Conservation (phyloP, 2,329 filamentous ascomycete species). For the Metarhizium humberi region DNA sequence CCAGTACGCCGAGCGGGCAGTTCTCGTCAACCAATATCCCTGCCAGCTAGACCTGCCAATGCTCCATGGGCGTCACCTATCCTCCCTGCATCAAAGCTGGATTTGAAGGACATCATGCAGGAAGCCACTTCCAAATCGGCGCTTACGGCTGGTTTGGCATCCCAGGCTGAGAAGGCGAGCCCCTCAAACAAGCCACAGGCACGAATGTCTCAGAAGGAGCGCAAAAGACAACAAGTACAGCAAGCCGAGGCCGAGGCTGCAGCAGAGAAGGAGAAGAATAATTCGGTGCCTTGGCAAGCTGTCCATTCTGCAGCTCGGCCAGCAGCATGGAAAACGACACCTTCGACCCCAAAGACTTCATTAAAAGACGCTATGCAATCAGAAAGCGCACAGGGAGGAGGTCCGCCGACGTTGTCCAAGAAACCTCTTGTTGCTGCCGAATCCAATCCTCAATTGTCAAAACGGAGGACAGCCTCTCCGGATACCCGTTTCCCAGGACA, state of each 20-base stretch:
- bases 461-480: constrained; percentile 46
- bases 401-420: constrained; percentile 18
- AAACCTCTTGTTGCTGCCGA: constrained; percentile 37
- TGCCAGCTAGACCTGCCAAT: constrained; percentile 12
- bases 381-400: constrained; percentile 17
- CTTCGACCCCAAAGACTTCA: constrained; percentile 36
- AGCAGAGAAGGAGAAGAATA: constrained; percentile 21
- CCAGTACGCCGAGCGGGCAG: neutral
- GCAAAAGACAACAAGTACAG: constrained; percentile 71
- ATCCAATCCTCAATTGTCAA: constrained; percentile 26
- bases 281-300: constrained; percentile 36
- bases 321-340: constrained; percentile 59
- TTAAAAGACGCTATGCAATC: constrained; percentile 37
- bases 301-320: constrained; percentile 26
- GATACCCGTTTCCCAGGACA: constrained; percentile 57
- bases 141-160: constrained; percentile 44
- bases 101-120: constrained; percentile 68
- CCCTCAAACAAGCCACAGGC: constrained; percentile 27
- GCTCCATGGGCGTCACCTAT: constrained; percentile 41
- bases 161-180: constrained; percentile 35
- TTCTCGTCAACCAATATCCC: neutral
- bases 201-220: constrained; percentile 85
- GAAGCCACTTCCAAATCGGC: constrained; percentile 44
- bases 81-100: constrained; percentile 54
- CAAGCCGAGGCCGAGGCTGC: constrained; percentile 40